Conservation (phyloP, 2,329 filamentous ascomycete species). For the Anisogramma anomala region DNA sequence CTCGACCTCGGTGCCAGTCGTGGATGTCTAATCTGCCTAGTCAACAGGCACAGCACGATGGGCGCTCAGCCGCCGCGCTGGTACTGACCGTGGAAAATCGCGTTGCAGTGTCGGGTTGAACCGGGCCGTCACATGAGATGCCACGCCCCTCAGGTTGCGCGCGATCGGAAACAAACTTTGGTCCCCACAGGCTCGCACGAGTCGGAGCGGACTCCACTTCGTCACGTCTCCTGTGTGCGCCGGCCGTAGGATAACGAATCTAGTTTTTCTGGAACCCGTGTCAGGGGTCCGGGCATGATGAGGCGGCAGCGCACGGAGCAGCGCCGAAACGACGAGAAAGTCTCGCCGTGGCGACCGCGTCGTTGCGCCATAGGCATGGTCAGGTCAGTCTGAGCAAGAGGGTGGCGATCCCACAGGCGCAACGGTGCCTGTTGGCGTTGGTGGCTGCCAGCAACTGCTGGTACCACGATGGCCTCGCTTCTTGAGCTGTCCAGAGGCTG, state of each 20-base stretch:
- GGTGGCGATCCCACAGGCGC: too few species aligned
- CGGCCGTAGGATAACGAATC: neutral
- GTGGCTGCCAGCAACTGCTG: neutral
- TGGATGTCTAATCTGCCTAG: neutral
- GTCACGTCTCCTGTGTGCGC: neutral
- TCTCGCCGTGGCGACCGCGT: neutral
- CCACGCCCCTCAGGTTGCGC: neutral
- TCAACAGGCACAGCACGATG: neutral
- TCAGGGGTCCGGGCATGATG: neutral
- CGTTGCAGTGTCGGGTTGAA: neutral
- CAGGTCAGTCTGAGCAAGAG: too few species aligned
- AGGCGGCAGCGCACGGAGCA: neutral
- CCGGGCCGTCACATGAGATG: neutral
- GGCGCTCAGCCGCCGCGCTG: too few species aligned
- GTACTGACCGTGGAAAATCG: neutral
- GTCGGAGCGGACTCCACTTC: neutral
- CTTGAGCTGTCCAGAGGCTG: conserved; percentile 1
- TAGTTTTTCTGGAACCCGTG: neutral
- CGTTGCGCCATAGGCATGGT: too few species aligned
- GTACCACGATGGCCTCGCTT: too few species aligned
- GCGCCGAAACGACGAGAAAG: neutral
- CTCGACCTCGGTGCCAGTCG: neutral
- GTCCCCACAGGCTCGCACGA: neutral
- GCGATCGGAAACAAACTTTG: neutral
- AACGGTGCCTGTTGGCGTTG: neutral